Evolutionary conservation across 352 stramenopile species (phyloP).

Genomic region (Globisporangium cylindrosporum): DNA sequence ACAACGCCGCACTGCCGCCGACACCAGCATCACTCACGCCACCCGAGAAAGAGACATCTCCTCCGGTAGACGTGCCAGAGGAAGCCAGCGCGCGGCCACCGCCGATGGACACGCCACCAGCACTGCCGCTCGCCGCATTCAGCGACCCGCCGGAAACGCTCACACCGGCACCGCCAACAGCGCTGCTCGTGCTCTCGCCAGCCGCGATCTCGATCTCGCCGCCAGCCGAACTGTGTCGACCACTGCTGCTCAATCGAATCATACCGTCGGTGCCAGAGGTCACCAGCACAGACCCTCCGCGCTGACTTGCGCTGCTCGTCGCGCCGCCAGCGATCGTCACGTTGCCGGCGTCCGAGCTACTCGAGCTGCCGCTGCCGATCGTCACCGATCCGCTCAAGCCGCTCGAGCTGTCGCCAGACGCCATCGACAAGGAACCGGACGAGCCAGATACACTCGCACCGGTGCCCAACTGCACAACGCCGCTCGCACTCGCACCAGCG

Average conservation of each 20-base stretch:
- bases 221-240: too few species aligned
- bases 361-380: not conserved
- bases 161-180: too few species aligned
- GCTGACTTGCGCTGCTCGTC: not conserved
- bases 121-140: too few species aligned
- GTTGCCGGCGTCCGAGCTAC: not conserved
- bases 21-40: too few species aligned
- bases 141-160: too few species aligned
- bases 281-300: slow-evolving; percentile 3
- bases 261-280: not conserved
- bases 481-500: not conserved
- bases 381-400: slow-evolving; percentile 11
- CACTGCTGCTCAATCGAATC: not conserved
- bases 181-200: too few species aligned
- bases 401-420: not conserved
- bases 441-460: not conserved
- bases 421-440: slow-evolving; percentile 2
- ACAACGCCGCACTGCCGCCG: too few species aligned
- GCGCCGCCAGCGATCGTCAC: not conserved
- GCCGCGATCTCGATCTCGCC: too few species aligned
- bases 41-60: too few species aligned
- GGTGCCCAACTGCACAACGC: not conserved
- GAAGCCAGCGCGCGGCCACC: too few species aligned
- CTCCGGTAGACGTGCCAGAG: too few species aligned
- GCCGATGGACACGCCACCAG: too few species aligned